Conservation (phyloP, 306 rosid species). For the Vachellia collinsii region DNA sequence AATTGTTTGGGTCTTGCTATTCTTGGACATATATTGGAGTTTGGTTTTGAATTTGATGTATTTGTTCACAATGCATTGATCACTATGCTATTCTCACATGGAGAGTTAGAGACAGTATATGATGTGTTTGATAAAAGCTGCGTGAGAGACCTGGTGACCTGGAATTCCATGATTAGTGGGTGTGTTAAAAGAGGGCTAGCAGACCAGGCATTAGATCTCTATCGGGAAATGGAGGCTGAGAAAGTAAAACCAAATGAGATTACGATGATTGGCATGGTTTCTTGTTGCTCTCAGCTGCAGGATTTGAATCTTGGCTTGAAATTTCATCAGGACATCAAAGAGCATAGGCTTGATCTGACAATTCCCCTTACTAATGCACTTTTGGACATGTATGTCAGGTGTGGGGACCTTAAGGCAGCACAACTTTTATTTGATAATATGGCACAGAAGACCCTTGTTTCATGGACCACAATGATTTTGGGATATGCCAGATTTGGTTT, state of each 20-base stretch:
- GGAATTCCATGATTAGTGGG: conserved; percentile 87
- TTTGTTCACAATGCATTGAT: conserved; percentile 74
- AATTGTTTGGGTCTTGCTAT: conserved; percentile 52
- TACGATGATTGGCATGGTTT: conserved; percentile 78
- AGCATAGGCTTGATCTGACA: conserved; percentile 56
- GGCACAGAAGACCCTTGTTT: conserved; percentile 62
- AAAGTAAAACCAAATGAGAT: conserved; percentile 72
- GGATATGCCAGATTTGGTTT: conserved; percentile 79
- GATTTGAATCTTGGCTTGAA: conserved; percentile 60
- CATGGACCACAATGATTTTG: conserved; percentile 78
- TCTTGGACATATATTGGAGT: conserved; percentile 64
- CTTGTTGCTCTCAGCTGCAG: conserved; percentile 74
- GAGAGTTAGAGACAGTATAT: conserved; percentile 53
- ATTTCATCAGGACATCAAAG: conserved; percentile 53
- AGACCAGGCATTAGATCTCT: conserved; percentile 56
- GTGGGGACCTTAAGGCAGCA: conserved; percentile 63
- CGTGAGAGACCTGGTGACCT: conserved; percentile 80
- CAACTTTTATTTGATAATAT: conserved; percentile 54
- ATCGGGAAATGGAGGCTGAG: conserved; percentile 55
- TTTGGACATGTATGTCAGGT: conserved; percentile 81
- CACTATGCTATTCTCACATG: conserved; percentile 60
- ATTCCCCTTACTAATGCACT: conserved; percentile 68
- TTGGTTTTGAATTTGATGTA: conserved; percentile 63
- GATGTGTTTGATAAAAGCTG: conserved; percentile 62
- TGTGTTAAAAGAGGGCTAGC: conserved; percentile 66